Evolutionary conservation across 2,329 filamentous ascomycete genomes (phyloP), one percentile per base, ranked within the genome.

Genomic region (Aspergillus sergii): DNA sequence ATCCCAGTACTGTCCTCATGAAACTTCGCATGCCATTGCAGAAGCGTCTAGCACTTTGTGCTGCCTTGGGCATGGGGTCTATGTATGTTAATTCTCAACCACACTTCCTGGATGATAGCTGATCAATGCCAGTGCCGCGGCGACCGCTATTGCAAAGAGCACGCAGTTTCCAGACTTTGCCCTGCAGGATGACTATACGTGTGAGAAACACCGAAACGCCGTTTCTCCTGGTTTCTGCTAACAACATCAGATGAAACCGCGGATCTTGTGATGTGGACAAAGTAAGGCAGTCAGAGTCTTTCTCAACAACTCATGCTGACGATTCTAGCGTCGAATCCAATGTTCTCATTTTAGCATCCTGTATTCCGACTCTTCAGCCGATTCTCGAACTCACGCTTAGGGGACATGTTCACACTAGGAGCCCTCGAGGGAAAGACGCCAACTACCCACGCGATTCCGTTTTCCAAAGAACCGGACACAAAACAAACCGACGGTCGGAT

Each of bases 231-330:
- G 46, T 11, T 34, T n/a, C 7, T 9, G 21, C 59, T 60, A 48
- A 65, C 45, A 8, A 5, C 4, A 23, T 9, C 54, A 76, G 71
- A 73, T 53, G 75, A 76, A 23, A 81, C 79, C 4, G 75, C 76
- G 0, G 79, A 81, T n/a, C 71, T 82, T 4, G 73, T 82, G 1
- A 76, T 82, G 32, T 84, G 81, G 81, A 83, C 81, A 7, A 74
- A 76, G 80, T 82, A 74, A 51, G 51, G 28, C n/a, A 6, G 10
- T 12, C 21, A 2, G 4, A 1, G 1, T 10, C 6, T 1, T 7
- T 19, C 14, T 4, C 10, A 39, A 32, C 3, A 39, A 12, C 8
- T 6, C n/a, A 53, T 54, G 32, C 60, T 63, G 57, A 59, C 7
- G 21, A 26, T 7, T 28, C 0, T 21, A 72, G 72, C 51, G 66